Base-by-base conservation (phyloP, 1,139 yeast species). In the Yamadazyma membranifaciens region DNA sequence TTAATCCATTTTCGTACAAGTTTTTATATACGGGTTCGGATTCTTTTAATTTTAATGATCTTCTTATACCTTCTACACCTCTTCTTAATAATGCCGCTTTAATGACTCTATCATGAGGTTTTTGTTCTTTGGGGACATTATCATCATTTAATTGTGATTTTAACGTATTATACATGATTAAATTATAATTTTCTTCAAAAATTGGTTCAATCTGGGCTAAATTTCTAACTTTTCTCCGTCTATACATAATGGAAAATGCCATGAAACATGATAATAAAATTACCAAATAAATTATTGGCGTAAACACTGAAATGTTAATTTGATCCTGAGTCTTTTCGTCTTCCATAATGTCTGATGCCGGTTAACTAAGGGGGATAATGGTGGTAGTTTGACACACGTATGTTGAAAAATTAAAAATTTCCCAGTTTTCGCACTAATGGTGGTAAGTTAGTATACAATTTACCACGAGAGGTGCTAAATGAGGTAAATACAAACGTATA, bases 1-100 rank as follows among this genome's bases (percentile, higher is more conserved):
- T 82, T 27, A 91, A 80, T 1, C 98, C 98, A 41, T 80, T 81
- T 56, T 91, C 94, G 59, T 89, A 91, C 47, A 92, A 70, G 38
- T 76, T 71, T 40, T 78, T 79, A 54, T 87, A 77, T 39, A 75
- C 78, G 4, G 83, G 83, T 60, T 83, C 85, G 49, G 76, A 69
- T 53, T 86, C 91, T 60, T 88, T 85, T 60, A 89, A 68, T 55
- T 81, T 78, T 61, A 84, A 69, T 51, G 84, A 67, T 50, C 88
- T 71, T 50, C 87, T 74, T 43, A 85, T 68, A 33, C 84, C 85
- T 60, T 85, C 92, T 11, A 81, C 79, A 1, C 87, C 89, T 61
- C 91, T 72, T 55, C 83, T 73, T 47, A 85, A 69, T 44, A 92
- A 69, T 0, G 97, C 96, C 2, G 96, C 94, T 57, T 87, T 87